Evolutionary conservation across 257 asterid genomes (phyloP), one percentile per base, ranked within the genome.

Genomic region (Capsicum chinense): DNA sequence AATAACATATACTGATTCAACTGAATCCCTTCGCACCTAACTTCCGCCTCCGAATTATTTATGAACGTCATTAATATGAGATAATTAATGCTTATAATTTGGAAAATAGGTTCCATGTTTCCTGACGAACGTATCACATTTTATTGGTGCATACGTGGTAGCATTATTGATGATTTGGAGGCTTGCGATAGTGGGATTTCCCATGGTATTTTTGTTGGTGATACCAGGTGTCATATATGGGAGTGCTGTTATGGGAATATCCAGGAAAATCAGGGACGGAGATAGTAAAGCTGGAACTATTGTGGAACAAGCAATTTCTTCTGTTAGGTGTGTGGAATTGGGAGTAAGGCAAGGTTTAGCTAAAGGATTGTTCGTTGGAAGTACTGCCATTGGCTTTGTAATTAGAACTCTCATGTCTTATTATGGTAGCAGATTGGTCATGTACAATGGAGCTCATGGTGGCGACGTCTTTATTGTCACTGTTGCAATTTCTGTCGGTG

Each of bases 211-310:
- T 33, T 54, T 95, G 48, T 89, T 95, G 2, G 86, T 94, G 33
- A 92, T 95, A 48, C 99, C 99, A 5, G 98, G 99, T 9, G 79
- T 95, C 87, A 92, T 94, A 86, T 93, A 94, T n/a, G 98, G 98
- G 6, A 86, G 98, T 79, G 85, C 96, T 17, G 86, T 94, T 16
- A 91, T 90, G 95, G 85, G 89, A 84, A 92, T 94, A 58, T 91
- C 92, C 0, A 86, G 95, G 52, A 90, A 91, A 82, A 87, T 90
- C 5, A 88, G 91, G 64, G 96, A 88, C 1, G 99, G 94, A 86
- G 93, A 93, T 42, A 80, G 64, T 13, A 94, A 93, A 82, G 97
- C 98, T 0, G 88, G 92, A 8, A 87, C 60, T 0, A 86, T 95
- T 8, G 95, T 92, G 52, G 97, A 94, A 57, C 98, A 93, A 64